Evolutionary conservation across 768 basidiomycete genomes (phyloP).

Genomic region (Mrakia blollopis): DNA sequence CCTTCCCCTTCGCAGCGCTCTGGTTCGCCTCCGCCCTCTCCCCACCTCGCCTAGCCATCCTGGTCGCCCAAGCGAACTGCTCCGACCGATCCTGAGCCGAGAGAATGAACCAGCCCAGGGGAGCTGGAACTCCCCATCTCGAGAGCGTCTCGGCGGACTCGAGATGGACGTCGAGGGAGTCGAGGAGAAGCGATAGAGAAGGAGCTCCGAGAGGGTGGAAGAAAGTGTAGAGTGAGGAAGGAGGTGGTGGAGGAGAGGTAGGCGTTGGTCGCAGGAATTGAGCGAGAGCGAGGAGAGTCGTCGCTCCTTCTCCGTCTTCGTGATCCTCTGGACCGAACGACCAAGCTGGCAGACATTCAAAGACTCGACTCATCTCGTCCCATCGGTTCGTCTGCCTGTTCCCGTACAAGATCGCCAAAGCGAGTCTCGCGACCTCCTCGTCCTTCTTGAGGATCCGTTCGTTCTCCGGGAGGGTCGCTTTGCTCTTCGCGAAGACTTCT

Average conservation of each 20-base stretch:
- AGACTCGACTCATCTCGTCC: slow-evolving; percentile 81
- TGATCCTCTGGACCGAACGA: slow-evolving; percentile 53
- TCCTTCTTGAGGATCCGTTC: slow-evolving; percentile 75
- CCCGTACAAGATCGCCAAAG: slow-evolving; percentile 84
- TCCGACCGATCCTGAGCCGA: slow-evolving; percentile 60
- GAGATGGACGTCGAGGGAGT: slow-evolving; percentile 88
- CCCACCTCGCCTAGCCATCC: slow-evolving; percentile 51
- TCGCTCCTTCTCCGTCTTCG: slow-evolving; percentile 70
- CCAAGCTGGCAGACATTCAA: slow-evolving; percentile 96
- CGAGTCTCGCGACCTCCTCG: slow-evolving; percentile 75
- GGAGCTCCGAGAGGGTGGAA: slow-evolving; percentile 71
- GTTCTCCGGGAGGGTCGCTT: slow-evolving; percentile 68
- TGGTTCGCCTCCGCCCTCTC: slow-evolving; percentile 29
- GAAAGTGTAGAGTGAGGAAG: slow-evolving; percentile 71
- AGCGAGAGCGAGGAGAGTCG: slow-evolving; percentile 73
- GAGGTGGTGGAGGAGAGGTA: slow-evolving; percentile 52
- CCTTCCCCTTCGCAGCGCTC: slow-evolving; percentile 50
- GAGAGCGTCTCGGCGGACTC: slow-evolving; percentile 88
- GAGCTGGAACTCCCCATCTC: slow-evolving; percentile 77
- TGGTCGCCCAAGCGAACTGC: slow-evolving; percentile 78
- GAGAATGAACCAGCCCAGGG: slow-evolving; percentile 84
- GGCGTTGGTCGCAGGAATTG: slow-evolving; percentile 73
- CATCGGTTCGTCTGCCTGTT: slow-evolving; percentile 62
- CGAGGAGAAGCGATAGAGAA: slow-evolving; percentile 74
- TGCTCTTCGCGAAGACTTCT: slow-evolving; percentile 81